Evolutionary conservation across 2,329 filamentous ascomycete species (phyloP).

Genomic region (Cytospora chrysosperma): DNA sequence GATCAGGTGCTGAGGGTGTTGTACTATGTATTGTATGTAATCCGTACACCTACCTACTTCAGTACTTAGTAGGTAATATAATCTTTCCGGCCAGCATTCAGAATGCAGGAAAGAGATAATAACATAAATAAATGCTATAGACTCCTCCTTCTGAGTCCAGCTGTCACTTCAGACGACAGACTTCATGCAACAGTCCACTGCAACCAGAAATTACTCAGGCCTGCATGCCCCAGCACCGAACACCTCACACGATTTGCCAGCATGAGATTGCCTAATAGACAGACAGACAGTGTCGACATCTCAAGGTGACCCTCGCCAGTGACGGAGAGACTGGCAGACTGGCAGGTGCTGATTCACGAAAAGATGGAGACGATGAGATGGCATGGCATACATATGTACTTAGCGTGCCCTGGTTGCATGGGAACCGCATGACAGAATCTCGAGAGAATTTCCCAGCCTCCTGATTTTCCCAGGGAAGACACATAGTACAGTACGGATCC

Average conservation of each 20-base stretch:
- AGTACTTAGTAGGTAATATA: no score
- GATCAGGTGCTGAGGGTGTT: no score
- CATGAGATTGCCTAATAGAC: not conserved
- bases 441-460: conserved; percentile 5
- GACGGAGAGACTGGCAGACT: not conserved
- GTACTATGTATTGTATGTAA: no score
- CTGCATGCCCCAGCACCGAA: not conserved
- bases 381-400: no score
- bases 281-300: no score
- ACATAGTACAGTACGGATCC: not conserved
- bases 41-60: no score
- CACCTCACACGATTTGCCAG: not conserved
- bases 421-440: no score
- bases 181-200: no score
- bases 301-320: not conserved
- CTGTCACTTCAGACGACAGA: not conserved
- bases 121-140: no score
- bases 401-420: not conserved
- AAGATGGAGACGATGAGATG: not conserved
- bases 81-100: no score
- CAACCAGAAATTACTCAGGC: not conserved
- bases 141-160: not conserved
- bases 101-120: no score
- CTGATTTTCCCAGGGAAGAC: conserved; percentile 2
- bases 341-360: not conserved